Evolutionary conservation across 352 stramenopile species (phyloP).

Genomic region (Globisporangium splendens): DNA sequence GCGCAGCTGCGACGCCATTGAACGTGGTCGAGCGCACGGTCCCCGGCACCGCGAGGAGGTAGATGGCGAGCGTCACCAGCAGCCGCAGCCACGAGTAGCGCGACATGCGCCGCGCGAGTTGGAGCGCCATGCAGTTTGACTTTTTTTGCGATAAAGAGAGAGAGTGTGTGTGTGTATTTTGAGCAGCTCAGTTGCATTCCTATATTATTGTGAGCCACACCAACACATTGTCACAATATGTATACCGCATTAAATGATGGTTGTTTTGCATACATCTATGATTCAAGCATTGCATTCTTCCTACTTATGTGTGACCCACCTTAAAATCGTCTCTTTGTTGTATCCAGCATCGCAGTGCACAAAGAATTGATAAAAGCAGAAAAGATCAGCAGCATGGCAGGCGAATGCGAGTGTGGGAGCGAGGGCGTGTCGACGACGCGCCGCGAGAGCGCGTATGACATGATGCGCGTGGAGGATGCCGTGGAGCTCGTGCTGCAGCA

Average conservation of each 20-base stretch:
- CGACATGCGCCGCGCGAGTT: constrained; percentile 19
- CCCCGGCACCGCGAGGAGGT: constrained; percentile 17
- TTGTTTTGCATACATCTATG: neutral
- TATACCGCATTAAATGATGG: too few species aligned
- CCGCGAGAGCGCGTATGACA: constrained; percentile 76
- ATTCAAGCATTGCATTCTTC: neutral
- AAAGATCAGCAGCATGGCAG: constrained; percentile 8
- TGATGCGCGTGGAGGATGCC: constrained; percentile 58
- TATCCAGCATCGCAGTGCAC: neutral
- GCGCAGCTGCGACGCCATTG: neutral
- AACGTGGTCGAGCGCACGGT: constrained; percentile 5
- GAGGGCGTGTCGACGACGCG: constrained; percentile 40
- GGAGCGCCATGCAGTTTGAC: constrained; percentile 8
- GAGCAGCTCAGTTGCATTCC: too few species aligned
- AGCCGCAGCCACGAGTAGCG: constrained; percentile 24
- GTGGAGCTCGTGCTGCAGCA: constrained; percentile 50
- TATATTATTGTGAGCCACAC: neutral
- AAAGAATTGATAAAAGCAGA: neutral
- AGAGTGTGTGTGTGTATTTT: too few species aligned
- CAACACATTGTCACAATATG: neutral
- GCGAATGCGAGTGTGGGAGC: constrained; percentile 45
- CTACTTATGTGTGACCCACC: neutral
- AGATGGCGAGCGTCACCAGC: constrained; percentile 27
- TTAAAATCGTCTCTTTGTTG: neutral
- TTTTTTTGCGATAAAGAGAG: neutral